phyloP scores from a whole-genome alignment of 2,329 filamentous ascomycete genomes.

The Sporothrix schenckii region DNA sequence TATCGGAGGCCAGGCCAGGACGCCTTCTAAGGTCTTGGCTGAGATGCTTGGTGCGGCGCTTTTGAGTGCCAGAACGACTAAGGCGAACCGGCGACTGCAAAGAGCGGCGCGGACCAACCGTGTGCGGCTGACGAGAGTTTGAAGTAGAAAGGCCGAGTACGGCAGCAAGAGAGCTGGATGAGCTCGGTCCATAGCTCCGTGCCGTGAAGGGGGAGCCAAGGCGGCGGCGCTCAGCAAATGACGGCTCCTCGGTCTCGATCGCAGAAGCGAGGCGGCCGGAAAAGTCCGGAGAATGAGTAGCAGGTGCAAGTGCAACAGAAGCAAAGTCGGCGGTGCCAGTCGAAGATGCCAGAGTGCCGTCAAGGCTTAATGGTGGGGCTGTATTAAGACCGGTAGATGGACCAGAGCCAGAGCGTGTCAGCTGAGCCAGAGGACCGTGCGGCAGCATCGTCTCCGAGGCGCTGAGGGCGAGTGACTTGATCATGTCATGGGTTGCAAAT shows the following conservation, averaged over 20 bases:
- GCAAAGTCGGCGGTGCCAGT: background rate
- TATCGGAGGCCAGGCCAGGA: conserved; percentile 58
- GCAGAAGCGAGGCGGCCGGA: conserved; percentile 29
- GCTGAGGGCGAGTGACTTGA: conserved; percentile 63
- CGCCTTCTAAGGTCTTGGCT: conserved; percentile 56
- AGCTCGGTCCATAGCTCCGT: conserved; percentile 65
- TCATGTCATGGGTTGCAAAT: conserved; percentile 65
- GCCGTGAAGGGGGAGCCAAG: conserved; percentile 61
- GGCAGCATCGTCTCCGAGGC: conserved; percentile 68
- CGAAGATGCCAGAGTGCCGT: background rate
- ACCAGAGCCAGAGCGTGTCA: conserved; percentile 49
- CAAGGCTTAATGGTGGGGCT: conserved; percentile 1
- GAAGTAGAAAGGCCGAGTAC: conserved; percentile 45
- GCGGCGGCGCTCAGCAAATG: conserved; percentile 44
- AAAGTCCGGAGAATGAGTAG: conserved; percentile 11
- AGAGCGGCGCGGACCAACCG: conserved; percentile 53
- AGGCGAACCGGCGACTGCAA: conserved; percentile 60
- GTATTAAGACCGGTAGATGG: conserved; percentile 29
- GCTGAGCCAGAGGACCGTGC: conserved; percentile 62
- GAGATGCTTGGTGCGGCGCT: conserved; percentile 56
- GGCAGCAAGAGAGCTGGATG: conserved; percentile 54
- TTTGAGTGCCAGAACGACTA: conserved; percentile 58
- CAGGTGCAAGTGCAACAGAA: background rate
- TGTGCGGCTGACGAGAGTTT: conserved; percentile 50
- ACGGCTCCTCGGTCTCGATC: conserved; percentile 38